Base-by-base conservation (phyloP, 73 alveolate species). In the Blepharisma japonicum region DNA sequence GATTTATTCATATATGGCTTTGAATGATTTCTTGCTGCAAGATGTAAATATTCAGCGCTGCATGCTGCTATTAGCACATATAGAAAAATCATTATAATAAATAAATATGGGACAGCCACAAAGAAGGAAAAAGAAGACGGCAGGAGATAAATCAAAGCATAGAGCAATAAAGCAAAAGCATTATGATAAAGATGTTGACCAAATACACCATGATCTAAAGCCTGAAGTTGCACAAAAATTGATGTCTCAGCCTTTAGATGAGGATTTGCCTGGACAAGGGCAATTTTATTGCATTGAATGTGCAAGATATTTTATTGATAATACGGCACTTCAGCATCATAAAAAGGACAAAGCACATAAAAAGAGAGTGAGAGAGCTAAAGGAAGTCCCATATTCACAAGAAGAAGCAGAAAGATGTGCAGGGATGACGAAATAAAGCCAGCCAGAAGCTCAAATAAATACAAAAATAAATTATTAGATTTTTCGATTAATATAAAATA, bases 211-310 rank as follows among this genome's bases (percentile, higher is more conserved):
- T 45, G 97, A 89, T 77, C 66, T 89, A 53, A 82, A 85, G 39
- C 86, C 86, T 5, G 87, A 78, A 71, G 80, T 77, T 45, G 70
- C 81, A 20, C 55, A 53, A n/a, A 89, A 91, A 81, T 83, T 88
- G 45, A 47, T 55, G 25, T 67, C 80, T 56, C 86, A 88, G 56
- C 86, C 83, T 46, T 49, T 74, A 7, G 91, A 91, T 68, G 96
- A 91, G 71, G 97, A 91, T 77, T 68, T 86, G 67, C 97, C 97
- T 23, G 97, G 97, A 20, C 82, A 88, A 68, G 97, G 96, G 0
- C 94, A 91, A 71, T 88, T 77, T 77, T 91, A 91, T 81, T 91
- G 97, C 68, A 77, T 91, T 18, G 81, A 77, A 61, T 91, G 97
- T 55, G 94, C 97, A n/a, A 74, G 93, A 56, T 89, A 91, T 77